Percentiles rank a stretch among this genome's conserved stretches.
Conservation (phyloP, 495 filamentous ascomycete species). For the Chaetomidium leptoderma region DNA sequence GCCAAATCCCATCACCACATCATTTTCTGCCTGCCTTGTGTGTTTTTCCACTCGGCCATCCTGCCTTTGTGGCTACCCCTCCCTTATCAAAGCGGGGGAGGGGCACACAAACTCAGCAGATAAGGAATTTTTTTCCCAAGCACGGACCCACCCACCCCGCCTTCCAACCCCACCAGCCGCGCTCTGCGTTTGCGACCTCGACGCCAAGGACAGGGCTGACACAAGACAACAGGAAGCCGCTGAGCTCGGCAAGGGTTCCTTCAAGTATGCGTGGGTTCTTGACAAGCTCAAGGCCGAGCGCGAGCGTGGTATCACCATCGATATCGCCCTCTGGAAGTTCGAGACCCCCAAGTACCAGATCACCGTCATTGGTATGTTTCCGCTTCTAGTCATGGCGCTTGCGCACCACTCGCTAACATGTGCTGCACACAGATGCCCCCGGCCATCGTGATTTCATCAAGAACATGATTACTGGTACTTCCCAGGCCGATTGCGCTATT, state of each 20-base stretch:
- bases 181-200: not conserved
- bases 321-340: slow-evolving; percentile 99
- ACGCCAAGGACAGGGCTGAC: slow-evolving; percentile 28
- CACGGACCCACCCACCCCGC: slow-evolving; percentile 32
- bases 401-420: slow-evolving; percentile 7
- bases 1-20: slow-evolving; percentile 8
- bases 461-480: slow-evolving; percentile 99
- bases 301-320: slow-evolving; percentile 99
- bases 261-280: slow-evolving; percentile 99
- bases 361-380: slow-evolving; percentile 86
- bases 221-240: slow-evolving; percentile 73
- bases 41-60: slow-evolving; percentile 17
- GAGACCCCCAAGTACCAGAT: slow-evolving; percentile 98
- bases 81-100: slow-evolving; percentile 32
- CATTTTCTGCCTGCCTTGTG: slow-evolving; percentile 14
- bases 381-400: not conserved
- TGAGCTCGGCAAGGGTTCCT: slow-evolving; percentile 99
- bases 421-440: slow-evolving; percentile 68
- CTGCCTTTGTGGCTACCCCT: slow-evolving; percentile 28
- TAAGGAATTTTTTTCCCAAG: slow-evolving; percentile 24
- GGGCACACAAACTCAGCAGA: slow-evolving; percentile 29
- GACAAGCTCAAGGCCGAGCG: slow-evolving; percentile 99
- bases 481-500: slow-evolving; percentile 98
- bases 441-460: slow-evolving; percentile 99
- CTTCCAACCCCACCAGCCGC: not conserved